Evolutionary conservation across 805 yeast genomes (phyloP).

Genomic region (Pichia gijzeniarum): DNA sequence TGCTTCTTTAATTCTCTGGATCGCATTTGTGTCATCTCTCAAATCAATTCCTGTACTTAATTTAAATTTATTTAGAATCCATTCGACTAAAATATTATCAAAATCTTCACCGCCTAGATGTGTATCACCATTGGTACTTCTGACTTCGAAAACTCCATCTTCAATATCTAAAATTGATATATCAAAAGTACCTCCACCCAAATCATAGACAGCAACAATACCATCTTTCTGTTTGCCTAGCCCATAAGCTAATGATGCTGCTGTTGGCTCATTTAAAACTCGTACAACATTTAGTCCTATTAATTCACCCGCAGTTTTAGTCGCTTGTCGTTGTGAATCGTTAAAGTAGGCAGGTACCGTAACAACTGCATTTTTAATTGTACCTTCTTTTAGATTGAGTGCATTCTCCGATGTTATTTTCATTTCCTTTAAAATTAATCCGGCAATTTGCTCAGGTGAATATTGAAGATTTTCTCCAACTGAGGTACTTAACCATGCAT

Average conservation of each 20-base stretch:
- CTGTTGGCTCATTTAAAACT: slow-evolving; percentile 85
- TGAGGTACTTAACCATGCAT: slow-evolving; percentile 87
- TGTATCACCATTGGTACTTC: slow-evolving; percentile 91
- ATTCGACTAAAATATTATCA: slow-evolving; percentile 76
- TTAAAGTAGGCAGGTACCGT: slow-evolving; percentile 88
- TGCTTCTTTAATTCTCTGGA: slow-evolving; percentile 82
- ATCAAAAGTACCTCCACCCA: slow-evolving; percentile 98
- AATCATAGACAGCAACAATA: slow-evolving; percentile 85
- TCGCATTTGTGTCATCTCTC: slow-evolving; percentile 61
- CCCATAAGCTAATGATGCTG: slow-evolving; percentile 91
- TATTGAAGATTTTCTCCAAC: slow-evolving; percentile 62
- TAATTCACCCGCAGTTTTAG: slow-evolving; percentile 92
- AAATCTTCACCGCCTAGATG: slow-evolving; percentile 90
- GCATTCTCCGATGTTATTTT: slow-evolving; percentile 87
- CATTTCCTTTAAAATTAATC: slow-evolving; percentile 88
- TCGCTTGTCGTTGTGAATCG: slow-evolving; percentile 86
- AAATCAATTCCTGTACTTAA: slow-evolving; percentile 60
- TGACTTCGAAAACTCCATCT: slow-evolving; percentile 95
- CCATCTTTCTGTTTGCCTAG: slow-evolving; percentile 64
- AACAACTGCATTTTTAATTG: slow-evolving; percentile 81
- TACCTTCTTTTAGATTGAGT: slow-evolving; percentile 47
- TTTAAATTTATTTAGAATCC: slow-evolving; percentile 74
- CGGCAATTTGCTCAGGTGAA: slow-evolving; percentile 96
- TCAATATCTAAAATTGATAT: slow-evolving; percentile 91
- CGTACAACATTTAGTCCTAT: slow-evolving; percentile 84